phyloP scores from a whole-genome alignment of 2,329 filamentous ascomycete genomes.

The Calonectria honghensis region DNA sequence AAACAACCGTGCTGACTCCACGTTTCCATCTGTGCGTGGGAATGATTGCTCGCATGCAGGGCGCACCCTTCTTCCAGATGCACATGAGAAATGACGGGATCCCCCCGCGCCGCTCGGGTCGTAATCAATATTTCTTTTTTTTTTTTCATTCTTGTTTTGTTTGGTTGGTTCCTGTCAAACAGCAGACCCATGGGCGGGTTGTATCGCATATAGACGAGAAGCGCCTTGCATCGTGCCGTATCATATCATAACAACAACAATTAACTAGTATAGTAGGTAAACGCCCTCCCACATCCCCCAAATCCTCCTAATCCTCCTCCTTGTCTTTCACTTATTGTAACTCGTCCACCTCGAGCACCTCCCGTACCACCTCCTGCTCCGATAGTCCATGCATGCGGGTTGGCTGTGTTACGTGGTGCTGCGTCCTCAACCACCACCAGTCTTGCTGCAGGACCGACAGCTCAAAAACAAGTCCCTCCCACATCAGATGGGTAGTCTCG shows the following conservation, averaged over 20 bases:
- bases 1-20: neutral
- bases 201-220: slow-evolving; percentile 23
- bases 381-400: neutral
- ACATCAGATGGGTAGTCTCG: neutral
- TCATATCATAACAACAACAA: neutral
- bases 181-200: slow-evolving; percentile 3
- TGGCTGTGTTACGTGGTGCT: neutral
- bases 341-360: slow-evolving; percentile 6
- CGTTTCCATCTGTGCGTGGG: slow-evolving; percentile 30
- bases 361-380: neutral
- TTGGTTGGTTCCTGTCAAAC: slow-evolving; percentile 16
- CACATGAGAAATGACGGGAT: slow-evolving; percentile 25
- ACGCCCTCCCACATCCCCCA: neutral
- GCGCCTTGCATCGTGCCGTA: slow-evolving; percentile 10
- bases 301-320: neutral
- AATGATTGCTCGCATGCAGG: slow-evolving; percentile 30
- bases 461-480: neutral
- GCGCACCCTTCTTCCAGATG: neutral
- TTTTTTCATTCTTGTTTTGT: neutral
- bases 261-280: neutral
- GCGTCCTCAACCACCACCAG: neutral
- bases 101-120: neutral
- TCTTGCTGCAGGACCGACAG: neutral
- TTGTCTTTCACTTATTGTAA: neutral
- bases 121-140: neutral